These are phyloP conservation scores for Sporobolomyces roseus DNA, from an alignment of 768 basidiomycete genomes.

Conservation along the genomic window DNA sequence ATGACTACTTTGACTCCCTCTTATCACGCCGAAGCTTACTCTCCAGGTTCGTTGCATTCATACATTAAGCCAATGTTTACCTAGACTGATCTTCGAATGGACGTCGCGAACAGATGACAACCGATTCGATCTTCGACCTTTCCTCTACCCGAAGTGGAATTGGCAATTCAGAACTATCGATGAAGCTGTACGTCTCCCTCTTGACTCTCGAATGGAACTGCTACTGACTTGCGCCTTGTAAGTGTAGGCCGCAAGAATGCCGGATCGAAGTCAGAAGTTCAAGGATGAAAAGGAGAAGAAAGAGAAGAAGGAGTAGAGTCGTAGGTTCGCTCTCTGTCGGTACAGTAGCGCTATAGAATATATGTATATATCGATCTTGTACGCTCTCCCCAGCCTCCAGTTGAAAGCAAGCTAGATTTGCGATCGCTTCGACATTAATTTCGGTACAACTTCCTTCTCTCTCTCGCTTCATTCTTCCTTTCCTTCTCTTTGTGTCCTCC, in stretches of 20 bases:
- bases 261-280: conserved; percentile 15
- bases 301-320: not conserved
- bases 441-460: no score
- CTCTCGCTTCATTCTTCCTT: no score
- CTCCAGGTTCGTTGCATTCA: not conserved
- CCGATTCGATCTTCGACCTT: conserved; percentile 90
- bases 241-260: conserved; percentile 17
- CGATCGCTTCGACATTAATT: no score
- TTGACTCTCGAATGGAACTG: not conserved
- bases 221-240: not conserved
- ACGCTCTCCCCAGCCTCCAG: no score
- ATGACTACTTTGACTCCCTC: conserved; percentile 94
- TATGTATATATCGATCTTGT: no score
- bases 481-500: no score
- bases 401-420: no score
- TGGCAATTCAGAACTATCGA: conserved; percentile 98
- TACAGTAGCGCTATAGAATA: no score
- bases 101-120: conserved; percentile 28
- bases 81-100: conserved; percentile 57
- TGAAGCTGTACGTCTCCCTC: conserved; percentile 43
- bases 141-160: conserved; percentile 91
- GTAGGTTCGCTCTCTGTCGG: not conserved
- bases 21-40: conserved; percentile 72
- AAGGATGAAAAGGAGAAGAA: conserved; percentile 18
- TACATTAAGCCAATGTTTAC: no score